Evolutionary conservation across 2,329 filamentous ascomycete genomes (phyloP).

Genomic region (Hirsutella minnesotensis): DNA sequence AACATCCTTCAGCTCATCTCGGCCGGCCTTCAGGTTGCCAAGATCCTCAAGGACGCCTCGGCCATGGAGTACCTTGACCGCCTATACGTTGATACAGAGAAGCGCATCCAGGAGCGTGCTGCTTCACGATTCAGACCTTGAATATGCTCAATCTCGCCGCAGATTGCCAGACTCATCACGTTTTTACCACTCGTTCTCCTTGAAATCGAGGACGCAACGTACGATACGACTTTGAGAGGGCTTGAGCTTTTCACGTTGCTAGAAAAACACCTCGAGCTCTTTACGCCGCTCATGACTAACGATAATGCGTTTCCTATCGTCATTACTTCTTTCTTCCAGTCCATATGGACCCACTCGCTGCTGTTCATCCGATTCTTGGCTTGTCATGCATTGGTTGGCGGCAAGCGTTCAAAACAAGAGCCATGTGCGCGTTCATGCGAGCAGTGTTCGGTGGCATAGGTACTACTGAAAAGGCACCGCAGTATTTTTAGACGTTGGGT

Average conservation of each 20-base stretch:
- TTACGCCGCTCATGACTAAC: conserved; percentile 3
- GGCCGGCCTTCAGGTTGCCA: conserved; percentile 76
- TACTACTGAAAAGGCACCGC: too few relatives aligned
- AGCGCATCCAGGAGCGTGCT: conserved; percentile 59
- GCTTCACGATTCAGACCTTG: conserved; percentile 20
- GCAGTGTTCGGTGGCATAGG: too few relatives aligned
- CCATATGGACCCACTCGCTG: neutral
- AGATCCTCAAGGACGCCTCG: conserved; percentile 71
- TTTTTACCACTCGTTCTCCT: conserved; percentile 2
- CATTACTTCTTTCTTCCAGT: neutral
- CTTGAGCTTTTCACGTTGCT: too few relatives aligned
- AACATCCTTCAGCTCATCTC: conserved; percentile 82
- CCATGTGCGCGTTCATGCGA: too few relatives aligned
- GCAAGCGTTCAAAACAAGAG: too few relatives aligned
- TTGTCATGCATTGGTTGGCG: neutral
- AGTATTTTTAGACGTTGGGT: too few relatives aligned
- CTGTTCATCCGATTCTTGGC: neutral
- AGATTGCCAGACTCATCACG: conserved; percentile 8
- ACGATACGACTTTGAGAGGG: neutral
- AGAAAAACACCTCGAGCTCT: neutral
- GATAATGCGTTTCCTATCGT: conserved; percentile 4
- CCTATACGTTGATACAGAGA: conserved; percentile 73
- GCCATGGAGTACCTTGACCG: conserved; percentile 75
- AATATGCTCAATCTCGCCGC: conserved; percentile 5
- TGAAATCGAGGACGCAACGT: neutral